Base-by-base conservation (phyloP, 2,329 filamentous ascomycete species). In the Curvularia sp. region DNA sequence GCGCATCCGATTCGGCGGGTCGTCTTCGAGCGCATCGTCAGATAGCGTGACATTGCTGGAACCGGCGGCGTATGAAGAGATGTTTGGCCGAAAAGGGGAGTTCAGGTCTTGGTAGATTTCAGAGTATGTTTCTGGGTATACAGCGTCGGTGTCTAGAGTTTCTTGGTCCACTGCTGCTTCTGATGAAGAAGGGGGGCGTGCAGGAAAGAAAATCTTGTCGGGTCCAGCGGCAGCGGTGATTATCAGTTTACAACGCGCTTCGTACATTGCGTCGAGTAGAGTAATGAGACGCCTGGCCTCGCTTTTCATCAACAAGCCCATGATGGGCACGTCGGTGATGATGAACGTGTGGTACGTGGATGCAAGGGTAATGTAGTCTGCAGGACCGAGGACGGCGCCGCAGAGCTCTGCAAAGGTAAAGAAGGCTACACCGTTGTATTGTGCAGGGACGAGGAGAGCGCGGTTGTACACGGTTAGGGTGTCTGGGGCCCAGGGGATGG, bases 261-360 rank as follows among this genome's bases (percentile, higher is more conserved):
- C 91, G 75, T 94, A 94, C 56, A 75, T 56, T 0, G 91, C 91
- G 70, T 95, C 91, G 1, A 94, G 83, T 1, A 95, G 81, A 0
- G 89, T 93, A 71, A 94, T 94, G 72, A 95, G 87, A 10, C 91
- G 84, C 4, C 91, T 82, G 1, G 91, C 91, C 78, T 94, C 91
- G 73, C 93, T 94, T 76, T 93, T 94, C 74, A 88, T 87, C 1
- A 86, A 77, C 1, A 88, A 74, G 0, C 85, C 87, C 12, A 95
- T 79, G 15, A 89, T 73, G 0, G 91, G 91, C 1, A 94, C 82
- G 19, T 87, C 78, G 64, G 89, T 88, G 46, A 94, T 80, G 70
- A 94, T 86, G 60, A 94, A 84, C 0, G 91, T 93, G 75, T 93
- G 90, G 74, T 89, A 94, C 15, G 85, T 89, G 1, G 90, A 93